Percentiles rank a stretch among this genome's conserved stretches.
phyloP scores from a whole-genome alignment of 1,284 basidiomycete species.

The Calocybe gambosa region DNA sequence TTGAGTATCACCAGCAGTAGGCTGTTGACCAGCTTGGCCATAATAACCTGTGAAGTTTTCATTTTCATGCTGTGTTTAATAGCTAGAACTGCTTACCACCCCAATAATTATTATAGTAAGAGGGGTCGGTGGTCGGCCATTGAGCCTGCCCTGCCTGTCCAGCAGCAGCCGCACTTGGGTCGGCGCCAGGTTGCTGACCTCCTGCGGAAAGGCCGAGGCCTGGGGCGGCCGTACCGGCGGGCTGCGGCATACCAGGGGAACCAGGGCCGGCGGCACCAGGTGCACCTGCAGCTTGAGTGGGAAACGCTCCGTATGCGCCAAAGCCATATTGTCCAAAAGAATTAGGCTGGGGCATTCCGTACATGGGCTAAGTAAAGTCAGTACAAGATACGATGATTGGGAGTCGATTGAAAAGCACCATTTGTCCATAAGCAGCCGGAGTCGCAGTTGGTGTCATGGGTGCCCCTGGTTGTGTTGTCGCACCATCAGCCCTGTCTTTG shows the following conservation, averaged over 20 bases:
- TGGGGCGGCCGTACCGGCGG: conserved; percentile 42
- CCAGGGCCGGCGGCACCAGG: conserved; percentile 46
- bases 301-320: conserved; percentile 66
- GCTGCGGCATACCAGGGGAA: conserved; percentile 65
- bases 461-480: conserved; percentile 42
- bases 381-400: neutral
- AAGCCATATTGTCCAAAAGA: conserved; percentile 78
- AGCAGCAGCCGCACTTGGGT: conserved; percentile 44
- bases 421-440: conserved; percentile 63
- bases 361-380: conserved; percentile 57
- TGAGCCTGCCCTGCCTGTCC: conserved; percentile 62
- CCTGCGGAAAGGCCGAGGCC: conserved; percentile 50
- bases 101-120: conserved; percentile 80
- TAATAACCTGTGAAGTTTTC: conserved; percentile 57
- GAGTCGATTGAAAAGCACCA: conserved; percentile 40
- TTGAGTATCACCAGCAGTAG: conserved; percentile 47
- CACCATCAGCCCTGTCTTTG: conserved; percentile 82
- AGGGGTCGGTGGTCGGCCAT: conserved; percentile 67
- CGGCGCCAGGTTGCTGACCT: conserved; percentile 50
- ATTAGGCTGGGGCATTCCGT: conserved; percentile 78
- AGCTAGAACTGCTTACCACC: conserved; percentile 48
- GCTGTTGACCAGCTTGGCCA: conserved; percentile 58
- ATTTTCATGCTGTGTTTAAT: conserved; percentile 3
- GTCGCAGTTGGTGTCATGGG: conserved; percentile 63
- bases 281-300: conserved; percentile 45